A percentile compares a stretch with the other conserved stretches of the same genome.
These are phyloP conservation scores for Dioscorea alata DNA, from an alignment of 106 monocot genomes.

Conservation along the genomic window DNA sequence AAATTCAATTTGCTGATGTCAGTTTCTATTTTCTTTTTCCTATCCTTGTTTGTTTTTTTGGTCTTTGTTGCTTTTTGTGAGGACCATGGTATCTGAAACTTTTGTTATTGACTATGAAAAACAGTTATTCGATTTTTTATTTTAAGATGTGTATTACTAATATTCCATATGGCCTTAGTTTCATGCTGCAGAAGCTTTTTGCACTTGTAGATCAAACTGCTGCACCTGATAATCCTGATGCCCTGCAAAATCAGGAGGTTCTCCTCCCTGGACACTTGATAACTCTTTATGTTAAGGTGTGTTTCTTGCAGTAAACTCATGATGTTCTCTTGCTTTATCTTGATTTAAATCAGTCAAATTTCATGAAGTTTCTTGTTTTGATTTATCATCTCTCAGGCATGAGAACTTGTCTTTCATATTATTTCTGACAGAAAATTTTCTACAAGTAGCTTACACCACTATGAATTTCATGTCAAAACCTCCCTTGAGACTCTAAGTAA, in stretches of 20 bases:
- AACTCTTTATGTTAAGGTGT: conserved; percentile 69
- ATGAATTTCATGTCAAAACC: no score
- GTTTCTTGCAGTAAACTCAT: neutral
- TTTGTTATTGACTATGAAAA: no score
- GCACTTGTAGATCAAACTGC: conserved; percentile 90
- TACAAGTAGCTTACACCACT: no score
- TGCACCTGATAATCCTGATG: conserved; percentile 82
- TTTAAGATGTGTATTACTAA: neutral
- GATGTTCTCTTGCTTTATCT: no score
- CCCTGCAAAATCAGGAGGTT: conserved; percentile 86
- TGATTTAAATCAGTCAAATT: no score
- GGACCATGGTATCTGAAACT: neutral
- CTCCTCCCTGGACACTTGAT: conserved; percentile 72
- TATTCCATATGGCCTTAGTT: conserved; percentile 33
- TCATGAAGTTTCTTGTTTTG: neutral
- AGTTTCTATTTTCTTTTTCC: conserved; percentile 18
- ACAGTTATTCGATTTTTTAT: no score
- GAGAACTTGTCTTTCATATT: no score
- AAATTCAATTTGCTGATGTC: conserved; percentile 95
- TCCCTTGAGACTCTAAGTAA: no score
- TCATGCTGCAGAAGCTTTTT: conserved; percentile 97
- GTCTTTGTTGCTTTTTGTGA: neutral
- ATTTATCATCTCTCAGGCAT: neutral
- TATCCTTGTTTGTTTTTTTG: neutral
- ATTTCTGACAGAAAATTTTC: no score